phyloP scores from a whole-genome alignment of 2,329 filamentous ascomycete species.

The Fusarium verrucosum region DNA sequence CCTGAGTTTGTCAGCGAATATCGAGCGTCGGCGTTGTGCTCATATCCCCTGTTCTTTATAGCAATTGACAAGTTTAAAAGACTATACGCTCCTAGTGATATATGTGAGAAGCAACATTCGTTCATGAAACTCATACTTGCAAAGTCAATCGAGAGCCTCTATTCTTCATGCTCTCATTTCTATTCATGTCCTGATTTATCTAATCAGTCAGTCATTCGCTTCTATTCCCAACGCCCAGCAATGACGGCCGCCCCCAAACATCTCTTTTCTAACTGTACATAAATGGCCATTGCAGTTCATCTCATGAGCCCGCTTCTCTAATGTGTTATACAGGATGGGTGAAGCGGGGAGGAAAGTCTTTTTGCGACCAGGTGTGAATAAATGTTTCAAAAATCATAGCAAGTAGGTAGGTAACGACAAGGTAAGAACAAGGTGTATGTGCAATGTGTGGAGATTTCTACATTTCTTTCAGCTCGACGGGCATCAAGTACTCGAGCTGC shows the following conservation, averaged over 20 bases:
- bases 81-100: not conserved
- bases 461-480: slow-evolving; percentile 44
- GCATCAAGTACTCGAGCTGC: slow-evolving; percentile 69
- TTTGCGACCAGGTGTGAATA: slow-evolving; percentile 22
- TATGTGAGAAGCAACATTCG: not conserved
- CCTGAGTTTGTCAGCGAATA: not conserved
- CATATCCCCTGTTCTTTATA: slow-evolving; percentile 3
- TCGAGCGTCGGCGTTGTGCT: slow-evolving; percentile 1
- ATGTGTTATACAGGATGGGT: slow-evolving; percentile 18
- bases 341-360: slow-evolving; percentile 10
- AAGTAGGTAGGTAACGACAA: slow-evolving; percentile 31
- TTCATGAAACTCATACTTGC: not conserved
- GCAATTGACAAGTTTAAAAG: not conserved
- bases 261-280: slow-evolving; percentile 43
- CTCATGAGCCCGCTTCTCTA: slow-evolving; percentile 31
- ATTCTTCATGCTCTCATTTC: slow-evolving; percentile 42
- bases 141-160: slow-evolving; percentile 39
- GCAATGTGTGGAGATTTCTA: slow-evolving; percentile 38
- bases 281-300: slow-evolving; percentile 40
- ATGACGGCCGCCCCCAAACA: slow-evolving; percentile 36
- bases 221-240: slow-evolving; percentile 48
- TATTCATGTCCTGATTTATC: slow-evolving; percentile 40
- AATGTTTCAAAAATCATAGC: slow-evolving; percentile 24
- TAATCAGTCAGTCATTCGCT: slow-evolving; percentile 35
- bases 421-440: slow-evolving; percentile 20